Percentiles rank a stretch among this genome's conserved stretches.
These are phyloP conservation scores for Glomus cerebriforme DNA, from an alignment of 192 early-diverging fungal species.

Conservation along the genomic window DNA sequence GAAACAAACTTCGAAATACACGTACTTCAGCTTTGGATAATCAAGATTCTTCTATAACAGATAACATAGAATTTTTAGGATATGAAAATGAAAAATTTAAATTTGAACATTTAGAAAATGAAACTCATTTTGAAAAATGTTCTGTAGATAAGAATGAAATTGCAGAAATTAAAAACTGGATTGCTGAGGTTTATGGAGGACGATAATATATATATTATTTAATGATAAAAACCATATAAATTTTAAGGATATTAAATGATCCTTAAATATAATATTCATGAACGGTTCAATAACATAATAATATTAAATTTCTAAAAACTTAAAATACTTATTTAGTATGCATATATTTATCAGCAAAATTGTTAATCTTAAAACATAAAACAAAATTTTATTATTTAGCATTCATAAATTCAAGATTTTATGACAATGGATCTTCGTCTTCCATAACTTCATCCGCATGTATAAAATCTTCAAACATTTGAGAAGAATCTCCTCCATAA, in stretches of 20 bases:
- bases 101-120: slow-evolving; percentile 79
- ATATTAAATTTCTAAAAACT: neutral
- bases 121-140: slow-evolving; percentile 65
- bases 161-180: slow-evolving; percentile 64
- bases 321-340: neutral
- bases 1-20: slow-evolving; percentile 65
- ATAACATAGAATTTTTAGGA: slow-evolving; percentile 70
- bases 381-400: neutral
- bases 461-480: neutral
- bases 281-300: neutral
- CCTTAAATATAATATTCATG: neutral
- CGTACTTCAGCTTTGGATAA: slow-evolving; percentile 67
- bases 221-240: neutral
- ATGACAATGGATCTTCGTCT: neutral
- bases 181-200: slow-evolving; percentile 40
- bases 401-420: neutral
- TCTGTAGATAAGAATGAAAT: slow-evolving; percentile 63
- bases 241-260: neutral
- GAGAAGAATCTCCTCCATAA: neutral
- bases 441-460: neutral
- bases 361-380: neutral
- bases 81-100: slow-evolving; percentile 79
- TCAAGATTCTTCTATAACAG: slow-evolving; percentile 64
- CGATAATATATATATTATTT: neutral
- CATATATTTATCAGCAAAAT: neutral